phyloP scores from a whole-genome alignment of 2,329 filamentous ascomycete genomes.

The Botrytis hyacinthi region DNA sequence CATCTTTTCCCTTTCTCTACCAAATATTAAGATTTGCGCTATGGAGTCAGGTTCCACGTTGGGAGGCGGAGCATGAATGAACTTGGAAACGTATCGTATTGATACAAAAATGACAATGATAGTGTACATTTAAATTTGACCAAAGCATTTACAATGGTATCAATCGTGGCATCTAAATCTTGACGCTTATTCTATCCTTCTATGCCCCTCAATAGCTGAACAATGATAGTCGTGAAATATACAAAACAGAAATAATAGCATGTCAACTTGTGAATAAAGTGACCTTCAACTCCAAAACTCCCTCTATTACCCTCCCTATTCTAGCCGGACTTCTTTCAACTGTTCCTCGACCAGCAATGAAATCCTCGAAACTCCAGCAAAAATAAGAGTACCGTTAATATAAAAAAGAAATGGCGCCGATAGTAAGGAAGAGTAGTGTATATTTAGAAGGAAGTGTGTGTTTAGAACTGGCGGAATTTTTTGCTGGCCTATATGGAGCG shows the following conservation, averaged over 20 bases:
- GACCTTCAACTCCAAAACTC: background rate
- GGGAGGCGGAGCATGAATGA: background rate
- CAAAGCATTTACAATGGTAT: background rate
- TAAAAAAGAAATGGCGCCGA: background rate
- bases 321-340: background rate
- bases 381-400: background rate
- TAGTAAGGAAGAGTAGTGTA: background rate
- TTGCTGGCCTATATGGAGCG: background rate
- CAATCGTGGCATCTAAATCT: background rate
- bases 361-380: background rate
- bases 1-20: too few relatives aligned
- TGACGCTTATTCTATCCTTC: background rate
- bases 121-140: background rate
- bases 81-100: fast-evolving
- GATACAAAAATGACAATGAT: background rate
- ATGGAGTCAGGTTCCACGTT: background rate
- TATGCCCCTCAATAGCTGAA: background rate
- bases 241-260: background rate
- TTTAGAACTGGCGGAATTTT: background rate
- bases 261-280: background rate
- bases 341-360: background rate
- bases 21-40: too few relatives aligned
- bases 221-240: background rate
- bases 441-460: background rate
- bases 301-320: background rate